A percentile compares a stretch with the other conserved stretches of the same genome.
Conservation (phyloP, 352 stramenopile genomes). For the Pythium aphanidermatum region DNA sequence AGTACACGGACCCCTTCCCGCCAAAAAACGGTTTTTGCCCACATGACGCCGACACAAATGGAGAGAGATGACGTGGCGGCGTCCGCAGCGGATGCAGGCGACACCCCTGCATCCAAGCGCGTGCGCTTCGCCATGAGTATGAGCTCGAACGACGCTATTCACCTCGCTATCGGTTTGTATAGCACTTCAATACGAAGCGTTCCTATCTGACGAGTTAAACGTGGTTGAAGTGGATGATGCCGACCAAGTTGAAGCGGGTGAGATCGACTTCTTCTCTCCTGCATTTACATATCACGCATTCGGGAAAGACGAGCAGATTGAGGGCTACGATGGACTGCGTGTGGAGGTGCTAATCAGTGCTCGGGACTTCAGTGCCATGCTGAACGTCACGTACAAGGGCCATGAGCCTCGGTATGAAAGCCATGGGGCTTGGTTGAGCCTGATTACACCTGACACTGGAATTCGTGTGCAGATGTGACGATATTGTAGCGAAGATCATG, state of each 20-base stretch:
- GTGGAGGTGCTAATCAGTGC: conserved; percentile 58
- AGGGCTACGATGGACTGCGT: conserved; percentile 51
- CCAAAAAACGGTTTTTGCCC: conserved; percentile 3
- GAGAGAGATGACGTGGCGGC: conserved; percentile 17
- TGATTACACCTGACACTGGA: background rate
- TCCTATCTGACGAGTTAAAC: background rate
- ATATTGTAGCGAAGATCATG: conserved; percentile 44
- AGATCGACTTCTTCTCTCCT: conserved; percentile 46
- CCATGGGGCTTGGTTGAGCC: background rate
- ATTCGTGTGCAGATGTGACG: conserved; percentile 26
- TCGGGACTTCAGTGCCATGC: conserved; percentile 51
- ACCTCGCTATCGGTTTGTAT: conserved; percentile 48
- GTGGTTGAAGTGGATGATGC: conserved; percentile 30
- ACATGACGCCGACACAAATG: conserved; percentile 5
- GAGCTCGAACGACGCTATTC: conserved; percentile 42
- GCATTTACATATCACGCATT: conserved; percentile 83
- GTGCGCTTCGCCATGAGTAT: conserved; percentile 50
- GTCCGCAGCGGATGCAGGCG: conserved; percentile 6
- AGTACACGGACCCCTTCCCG: conserved; percentile 10
- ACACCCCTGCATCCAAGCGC: conserved; percentile 35
- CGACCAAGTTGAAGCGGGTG: conserved; percentile 33
- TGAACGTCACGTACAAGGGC: conserved; percentile 49
- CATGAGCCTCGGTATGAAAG: conserved; percentile 31
- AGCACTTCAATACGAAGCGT: background rate
- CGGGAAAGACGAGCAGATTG: conserved; percentile 60